A percentile compares a stretch with the other conserved stretches of the same genome.
Conservation (phyloP, 768 basidiomycete species). For the Gymnopilus junonius region DNA sequence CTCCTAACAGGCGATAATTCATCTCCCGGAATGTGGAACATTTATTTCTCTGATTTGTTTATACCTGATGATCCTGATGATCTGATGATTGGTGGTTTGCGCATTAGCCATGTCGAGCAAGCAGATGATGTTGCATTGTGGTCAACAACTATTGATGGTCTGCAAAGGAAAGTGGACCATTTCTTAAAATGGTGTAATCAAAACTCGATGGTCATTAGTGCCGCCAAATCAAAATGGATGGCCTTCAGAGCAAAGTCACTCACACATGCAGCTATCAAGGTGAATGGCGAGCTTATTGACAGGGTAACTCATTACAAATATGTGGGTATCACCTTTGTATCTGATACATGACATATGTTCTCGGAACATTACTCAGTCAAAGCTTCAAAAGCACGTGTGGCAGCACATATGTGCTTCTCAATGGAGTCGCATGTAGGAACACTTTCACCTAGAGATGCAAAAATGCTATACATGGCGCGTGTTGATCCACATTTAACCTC, state of each 20-base stretch:
- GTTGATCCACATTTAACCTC: neutral
- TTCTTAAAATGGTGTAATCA: constrained; percentile 21
- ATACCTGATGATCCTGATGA: constrained; percentile 17
- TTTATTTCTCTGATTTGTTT: constrained; percentile 26
- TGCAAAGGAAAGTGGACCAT: constrained; percentile 21
- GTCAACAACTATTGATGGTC: constrained; percentile 16
- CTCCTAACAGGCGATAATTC: constrained; percentile 26
- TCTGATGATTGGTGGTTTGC: constrained; percentile 9
- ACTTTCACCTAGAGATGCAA: neutral
- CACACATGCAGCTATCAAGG: neutral
- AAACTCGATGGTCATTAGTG: constrained; percentile 31
- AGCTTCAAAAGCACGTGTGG: neutral
- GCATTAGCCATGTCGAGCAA: constrained; percentile 26
- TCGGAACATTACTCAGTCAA: neutral
- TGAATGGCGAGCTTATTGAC: neutral
- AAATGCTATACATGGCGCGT: neutral
- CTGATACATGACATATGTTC: neutral
- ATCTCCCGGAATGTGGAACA: constrained; percentile 27
- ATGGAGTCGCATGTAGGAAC: neutral
- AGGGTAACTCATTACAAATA: neutral
- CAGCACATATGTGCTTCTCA: neutral
- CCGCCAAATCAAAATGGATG: constrained; percentile 25
- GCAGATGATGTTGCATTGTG: constrained; percentile 28
- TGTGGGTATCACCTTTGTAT: neutral
- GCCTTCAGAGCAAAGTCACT: constrained; percentile 20